phyloP scores from a whole-genome alignment of 768 basidiomycete genomes.

The Podaxis carcinomalis region DNA sequence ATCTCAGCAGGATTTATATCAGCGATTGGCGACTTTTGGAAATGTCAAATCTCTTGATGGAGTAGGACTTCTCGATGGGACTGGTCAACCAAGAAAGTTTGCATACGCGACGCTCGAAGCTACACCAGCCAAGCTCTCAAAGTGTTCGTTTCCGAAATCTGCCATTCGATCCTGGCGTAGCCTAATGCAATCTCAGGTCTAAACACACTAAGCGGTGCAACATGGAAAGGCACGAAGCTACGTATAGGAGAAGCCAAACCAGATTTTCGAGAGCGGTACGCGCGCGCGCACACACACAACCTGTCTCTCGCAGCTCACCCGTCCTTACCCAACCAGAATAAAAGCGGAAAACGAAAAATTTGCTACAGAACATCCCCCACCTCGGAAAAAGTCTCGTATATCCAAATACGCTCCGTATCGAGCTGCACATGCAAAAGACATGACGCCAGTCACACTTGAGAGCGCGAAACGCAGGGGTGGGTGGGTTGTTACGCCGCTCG shows the following conservation, averaged over 20 bases:
- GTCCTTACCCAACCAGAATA: slow-evolving; percentile 18
- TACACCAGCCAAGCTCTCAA: slow-evolving; percentile 51
- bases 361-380: slow-evolving; percentile 19
- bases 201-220: slow-evolving; percentile 73
- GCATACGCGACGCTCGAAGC: slow-evolving; percentile 72
- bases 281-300: slow-evolving; percentile 12
- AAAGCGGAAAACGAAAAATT: slow-evolving; percentile 22
- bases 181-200: slow-evolving; percentile 42
- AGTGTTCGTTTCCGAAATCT: slow-evolving; percentile 45
- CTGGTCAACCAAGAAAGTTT: slow-evolving; percentile 68
- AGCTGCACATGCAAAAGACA: slow-evolving; percentile 48
- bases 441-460: slow-evolving; percentile 59
- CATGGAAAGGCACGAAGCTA: slow-evolving; percentile 85
- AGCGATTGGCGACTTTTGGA: slow-evolving; percentile 62
- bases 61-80: slow-evolving; percentile 56
- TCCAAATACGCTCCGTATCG: slow-evolving; percentile 34
- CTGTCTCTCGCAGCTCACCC: neutral
- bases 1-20: slow-evolving; percentile 48
- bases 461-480: slow-evolving; percentile 48
- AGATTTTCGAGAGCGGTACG: slow-evolving; percentile 62
- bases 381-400: slow-evolving; percentile 22
- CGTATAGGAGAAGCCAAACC: slow-evolving; percentile 82
- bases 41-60: slow-evolving; percentile 67
- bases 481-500: slow-evolving; percentile 69
- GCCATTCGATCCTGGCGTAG: neutral